Conservation (phyloP, 352 stramenopile species). For the Ophiocytium majus region DNA sequence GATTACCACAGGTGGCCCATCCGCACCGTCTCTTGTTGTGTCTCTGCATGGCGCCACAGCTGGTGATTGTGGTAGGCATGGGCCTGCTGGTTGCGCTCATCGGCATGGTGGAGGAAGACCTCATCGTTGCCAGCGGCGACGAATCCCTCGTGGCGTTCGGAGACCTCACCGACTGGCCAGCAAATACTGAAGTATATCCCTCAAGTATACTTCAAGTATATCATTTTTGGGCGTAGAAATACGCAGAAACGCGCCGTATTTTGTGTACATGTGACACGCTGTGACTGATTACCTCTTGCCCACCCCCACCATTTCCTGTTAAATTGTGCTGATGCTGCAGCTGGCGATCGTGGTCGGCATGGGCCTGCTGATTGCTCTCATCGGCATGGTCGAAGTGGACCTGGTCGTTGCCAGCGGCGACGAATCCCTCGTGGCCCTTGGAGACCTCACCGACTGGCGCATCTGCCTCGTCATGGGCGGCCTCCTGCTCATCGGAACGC, state of each 20-base stretch:
- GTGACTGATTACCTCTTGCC: too few relatives aligned
- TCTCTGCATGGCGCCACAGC: conserved; percentile 56
- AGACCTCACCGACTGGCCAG: background rate
- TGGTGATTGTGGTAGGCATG: conserved; percentile 64
- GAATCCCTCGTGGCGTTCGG: background rate
- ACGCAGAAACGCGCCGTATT: too few relatives aligned
- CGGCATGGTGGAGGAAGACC: conserved; percentile 60
- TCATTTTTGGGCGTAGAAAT: too few relatives aligned
- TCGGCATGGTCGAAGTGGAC: conserved; percentile 62
- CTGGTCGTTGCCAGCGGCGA: conserved; percentile 62
- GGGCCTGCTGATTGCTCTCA: conserved; percentile 64
- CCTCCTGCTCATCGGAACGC: conserved; percentile 60
- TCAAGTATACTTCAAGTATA: too few relatives aligned
- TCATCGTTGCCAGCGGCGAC: conserved; percentile 54
- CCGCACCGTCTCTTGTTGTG: too few relatives aligned
- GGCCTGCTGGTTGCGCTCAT: conserved; percentile 64
- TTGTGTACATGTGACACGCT: too few relatives aligned
- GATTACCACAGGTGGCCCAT: too few relatives aligned
- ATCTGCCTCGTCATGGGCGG: conserved; percentile 59
- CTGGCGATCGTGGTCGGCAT: conserved; percentile 65
- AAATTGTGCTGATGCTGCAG: conserved; percentile 63
- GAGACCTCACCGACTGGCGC: conserved; percentile 51
- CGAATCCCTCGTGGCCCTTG: conserved; percentile 60
- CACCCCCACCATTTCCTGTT: too few relatives aligned
- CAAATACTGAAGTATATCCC: too few relatives aligned